Percentiles rank a stretch among this genome's conserved stretches.
These are phyloP conservation scores for Glonium stellatum DNA, from an alignment of 495 filamentous ascomycete genomes.

Conservation along the genomic window DNA sequence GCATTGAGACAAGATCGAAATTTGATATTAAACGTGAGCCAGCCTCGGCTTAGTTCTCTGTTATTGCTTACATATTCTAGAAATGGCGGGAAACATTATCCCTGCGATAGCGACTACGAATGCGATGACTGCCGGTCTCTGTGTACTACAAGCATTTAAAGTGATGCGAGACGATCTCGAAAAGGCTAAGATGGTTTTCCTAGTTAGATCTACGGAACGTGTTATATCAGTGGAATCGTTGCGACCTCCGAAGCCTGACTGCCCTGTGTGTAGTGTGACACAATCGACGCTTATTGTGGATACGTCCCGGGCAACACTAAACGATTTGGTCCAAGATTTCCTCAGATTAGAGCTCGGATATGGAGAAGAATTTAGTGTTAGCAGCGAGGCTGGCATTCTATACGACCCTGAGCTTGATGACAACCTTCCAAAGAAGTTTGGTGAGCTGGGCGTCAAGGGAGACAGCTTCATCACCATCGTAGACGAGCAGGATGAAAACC, in stretches of 20 bases:
- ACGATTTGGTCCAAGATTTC: constrained; percentile 71
- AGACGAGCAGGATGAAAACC: constrained; percentile 76
- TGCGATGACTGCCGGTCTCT: constrained; percentile 88
- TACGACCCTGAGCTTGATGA: constrained; percentile 88
- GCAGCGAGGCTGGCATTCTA: constrained; percentile 61
- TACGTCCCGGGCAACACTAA: constrained; percentile 65
- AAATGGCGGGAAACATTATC: constrained; percentile 99
- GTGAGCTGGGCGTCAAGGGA: constrained; percentile 63
- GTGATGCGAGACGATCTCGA: constrained; percentile 68
- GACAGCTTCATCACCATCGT: constrained; percentile 77
- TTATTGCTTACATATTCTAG: constrained; percentile 31
- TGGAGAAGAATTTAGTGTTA: constrained; percentile 72
- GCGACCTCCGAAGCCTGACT: constrained; percentile 68
- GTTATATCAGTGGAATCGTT: constrained; percentile 71
- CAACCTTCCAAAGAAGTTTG: constrained; percentile 70
- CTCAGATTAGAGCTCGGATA: constrained; percentile 67
- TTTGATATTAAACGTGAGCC: constrained; percentile 84
- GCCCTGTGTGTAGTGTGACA: constrained; percentile 71
- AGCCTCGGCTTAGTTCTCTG: not conserved
- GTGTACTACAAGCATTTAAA: constrained; percentile 89
- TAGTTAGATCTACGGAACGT: constrained; percentile 61
- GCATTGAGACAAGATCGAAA: constrained; percentile 78
- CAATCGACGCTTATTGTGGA: constrained; percentile 62
- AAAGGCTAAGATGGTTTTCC: constrained; percentile 59
- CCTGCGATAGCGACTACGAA: constrained; percentile 98